phyloP scores from a whole-genome alignment of 1,139 yeast genomes.

The Hyphopichia burtonii region DNA sequence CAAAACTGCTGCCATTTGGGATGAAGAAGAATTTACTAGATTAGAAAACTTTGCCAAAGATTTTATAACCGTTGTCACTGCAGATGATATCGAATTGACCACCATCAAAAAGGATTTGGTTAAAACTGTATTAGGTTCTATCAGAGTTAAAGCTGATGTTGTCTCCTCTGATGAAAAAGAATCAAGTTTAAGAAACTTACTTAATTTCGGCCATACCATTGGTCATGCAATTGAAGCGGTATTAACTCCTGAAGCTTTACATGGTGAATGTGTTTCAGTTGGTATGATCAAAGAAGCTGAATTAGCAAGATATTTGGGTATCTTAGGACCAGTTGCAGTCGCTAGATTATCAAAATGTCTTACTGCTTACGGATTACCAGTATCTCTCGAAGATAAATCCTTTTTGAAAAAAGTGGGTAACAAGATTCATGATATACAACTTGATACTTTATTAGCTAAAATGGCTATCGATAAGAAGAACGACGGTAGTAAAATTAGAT shows the following conservation, averaged over 20 bases:
- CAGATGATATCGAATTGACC: conserved; percentile 51
- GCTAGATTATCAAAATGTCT: conserved; percentile 84
- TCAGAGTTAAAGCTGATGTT: conserved; percentile 88
- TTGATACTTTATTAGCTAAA: conserved; percentile 68
- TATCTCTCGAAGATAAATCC: conserved; percentile 66
- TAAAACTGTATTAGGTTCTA: conserved; percentile 81
- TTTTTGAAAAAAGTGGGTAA: conserved; percentile 68
- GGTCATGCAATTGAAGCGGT: conserved; percentile 99
- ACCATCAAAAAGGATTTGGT: conserved; percentile 72
- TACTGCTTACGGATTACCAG: conserved; percentile 82
- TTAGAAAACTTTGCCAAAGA: conserved; percentile 72
- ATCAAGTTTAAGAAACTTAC: conserved; percentile 85
- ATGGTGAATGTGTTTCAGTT: conserved; percentile 96
- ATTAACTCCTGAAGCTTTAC: conserved; percentile 91
- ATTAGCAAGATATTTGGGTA: conserved; percentile 83
- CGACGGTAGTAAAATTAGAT: conserved; percentile 86
- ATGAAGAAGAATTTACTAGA: conserved; percentile 80
- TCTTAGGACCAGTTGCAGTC: conserved; percentile 88
- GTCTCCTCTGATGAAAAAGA: conserved; percentile 95
- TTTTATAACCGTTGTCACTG: conserved; percentile 61
- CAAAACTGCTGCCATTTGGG: conserved; percentile 98
- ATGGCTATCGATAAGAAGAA: conserved; percentile 97
- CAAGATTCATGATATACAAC: conserved; percentile 60
- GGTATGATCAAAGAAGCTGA: conserved; percentile 97
- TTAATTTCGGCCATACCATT: conserved; percentile 95